Base-by-base conservation (phyloP, 139 green algal genomes). In the Volvox reticuliferus region DNA sequence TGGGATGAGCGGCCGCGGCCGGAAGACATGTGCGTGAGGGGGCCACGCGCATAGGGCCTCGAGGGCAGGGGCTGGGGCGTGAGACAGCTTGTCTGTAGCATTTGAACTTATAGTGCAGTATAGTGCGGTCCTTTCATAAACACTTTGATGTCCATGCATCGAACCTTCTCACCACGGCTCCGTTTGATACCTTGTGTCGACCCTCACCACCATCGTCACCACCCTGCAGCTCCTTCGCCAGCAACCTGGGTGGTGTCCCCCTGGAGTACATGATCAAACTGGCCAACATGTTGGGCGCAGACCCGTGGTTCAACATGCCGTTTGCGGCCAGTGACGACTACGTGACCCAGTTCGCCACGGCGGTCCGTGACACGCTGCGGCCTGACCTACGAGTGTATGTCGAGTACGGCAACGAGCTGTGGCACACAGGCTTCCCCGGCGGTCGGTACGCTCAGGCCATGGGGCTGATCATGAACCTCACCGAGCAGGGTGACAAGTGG, bases 361-460 rank as follows among this genome's bases (percentile, higher is more conserved):
- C 36, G 24, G 85, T 93, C 22, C 37, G 44, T n/a, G 90, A 65
- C 71, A 1, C 30, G 26, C 91, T 93, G 79, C 80, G 91, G 1
- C 91, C 86, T 73, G 91, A 93, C 73, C 50, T 93, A 50, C 61
- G 61, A 55, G 79, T 89, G 79, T 86, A 89, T 62, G 86, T 93
- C 30, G 91, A 93, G 69, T 91, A 88, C 67, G 35, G 65, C 80
- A 93, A 93, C 35, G 91, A 93, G 80, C 32, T 93, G 36, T 93
- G 91, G 91, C 86, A 91, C 71, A 93, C 91, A 14, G 91, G 89
- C 63, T 92, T 92, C 65, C 69, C 89, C 33, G 91, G 91, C 2
- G 91, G 91, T 16, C 79, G 88, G 55, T 93, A 89, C 76, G 91
- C 91, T 26, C 79, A 93, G 79, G 1, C 18, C 5, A 61, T 87